Evolutionary conservation across 208 protist genomes (phyloP), one percentile per base, ranked within the genome.

Genomic region (Wallacemonas rigidus): DNA sequence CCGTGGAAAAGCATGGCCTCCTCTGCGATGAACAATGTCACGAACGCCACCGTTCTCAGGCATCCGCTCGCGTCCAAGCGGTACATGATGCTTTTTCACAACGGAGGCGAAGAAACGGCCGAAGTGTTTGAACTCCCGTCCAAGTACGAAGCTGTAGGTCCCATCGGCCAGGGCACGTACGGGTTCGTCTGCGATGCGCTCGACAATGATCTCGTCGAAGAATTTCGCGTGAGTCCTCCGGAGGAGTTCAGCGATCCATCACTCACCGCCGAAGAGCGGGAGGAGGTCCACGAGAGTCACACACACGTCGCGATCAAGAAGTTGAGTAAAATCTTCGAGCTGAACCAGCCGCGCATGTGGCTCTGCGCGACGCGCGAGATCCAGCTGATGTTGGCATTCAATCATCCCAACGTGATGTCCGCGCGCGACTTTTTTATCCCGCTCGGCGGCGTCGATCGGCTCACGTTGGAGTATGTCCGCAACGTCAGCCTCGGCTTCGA

Each of bases 241-340:
- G 71, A 69, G 44, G 85, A 89, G 77, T 90, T 85, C 74, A 47
- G 80, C 54, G 76, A 89, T 56, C 26, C 58, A 1, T 67, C 67
- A 7, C 75, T 88, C 11, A 71, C 73, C 3, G 51, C 44, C 0
- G 83, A 92, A 56, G 91, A 95, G 47, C 53, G 65, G 15, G 74
- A 80, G 15, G 87, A 88, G 14, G 69, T 95, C 4, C 86, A 90
- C 67, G 83, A 94, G 44, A 68, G 35, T 57, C 41, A 68, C 73
- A 92, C 88, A 39, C 81, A 86, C 36, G 88, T 95, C 36, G 91
- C 91, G 0, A 67, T 95, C 12, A 95, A 95, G 76, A 95, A 95
- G 69, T 75, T 92, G 36, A 68, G 69, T 9, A 73, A 90, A 12
- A 76, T 95, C 14, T 95, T 95, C 63, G 86, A 93, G 67, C 56